Base-by-base conservation (phyloP, 2,329 filamentous ascomycete genomes). In the Fusarium sambucinum region DNA sequence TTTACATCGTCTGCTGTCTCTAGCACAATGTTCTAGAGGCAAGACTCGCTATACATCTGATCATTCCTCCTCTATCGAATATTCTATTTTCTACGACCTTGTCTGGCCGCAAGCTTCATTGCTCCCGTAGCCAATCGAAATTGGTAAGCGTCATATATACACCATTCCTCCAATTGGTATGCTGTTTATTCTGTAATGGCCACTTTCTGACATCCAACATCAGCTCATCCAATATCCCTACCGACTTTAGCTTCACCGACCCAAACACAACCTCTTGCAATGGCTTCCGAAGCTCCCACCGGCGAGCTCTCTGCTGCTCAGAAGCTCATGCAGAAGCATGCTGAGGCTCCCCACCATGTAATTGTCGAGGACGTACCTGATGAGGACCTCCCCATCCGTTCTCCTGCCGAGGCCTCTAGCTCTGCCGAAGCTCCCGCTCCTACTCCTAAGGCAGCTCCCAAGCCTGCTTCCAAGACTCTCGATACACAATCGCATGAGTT, bases 401-500 rank as follows among this genome's bases (percentile, higher is more conserved):
- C 86, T 82, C 57, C 80, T 78, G 76, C 82, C 54, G 80, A 82
- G 53, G 78, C 78, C 69, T 80, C 82, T 53, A 80, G 84, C 56
- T 81, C 81, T 46, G 83, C 82, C 79, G 80, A 79, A 55, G 80
- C 82, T 55, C 79, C 84, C 23, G 77, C 88, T 63, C 81, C 87
- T 51, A 92, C 88, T 63, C 81, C 87, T 52, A 92, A 91, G 80
- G 85, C 88, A 63, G 87, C 87, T 44, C 88, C 87, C 54, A 93
- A 92, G 77, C 90, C 90, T 77, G 79, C 80, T 32, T 79, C 81
- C 42, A 73, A 84, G 38, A 56, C 74, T 53, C 82, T 97, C 65
- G 93, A 98, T 79, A 94, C 93, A 21, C 87, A 92, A 75, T 97
- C 93, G 19, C 92, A 96, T 76, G 94, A 98, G 80, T 84, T 92